A percentile compares a stretch with the other conserved stretches of the same genome.
Conservation (phyloP, 768 basidiomycete genomes). For the Megacollybia marginata region DNA sequence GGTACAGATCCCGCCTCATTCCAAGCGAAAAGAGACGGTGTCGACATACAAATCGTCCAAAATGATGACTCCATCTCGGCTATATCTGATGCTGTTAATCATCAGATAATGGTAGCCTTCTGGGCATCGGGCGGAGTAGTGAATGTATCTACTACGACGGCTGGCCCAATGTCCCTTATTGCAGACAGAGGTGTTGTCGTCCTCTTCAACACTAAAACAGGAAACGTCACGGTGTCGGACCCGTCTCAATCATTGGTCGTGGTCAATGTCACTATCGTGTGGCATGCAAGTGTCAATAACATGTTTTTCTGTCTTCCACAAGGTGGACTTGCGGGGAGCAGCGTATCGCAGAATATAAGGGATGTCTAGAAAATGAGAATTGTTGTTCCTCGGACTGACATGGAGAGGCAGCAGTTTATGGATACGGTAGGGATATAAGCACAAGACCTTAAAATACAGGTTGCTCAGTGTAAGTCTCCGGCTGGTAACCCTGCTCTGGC, state of each 20-base stretch:
- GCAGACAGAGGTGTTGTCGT: constrained; percentile 27
- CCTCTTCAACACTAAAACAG: constrained; percentile 31
- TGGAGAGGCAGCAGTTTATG: no score
- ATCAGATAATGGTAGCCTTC: constrained; percentile 44
- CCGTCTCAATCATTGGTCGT: constrained; percentile 47
- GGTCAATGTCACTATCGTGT: constrained; percentile 25
- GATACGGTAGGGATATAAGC: no score
- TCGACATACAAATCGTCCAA: constrained; percentile 28
- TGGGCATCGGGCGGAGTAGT: constrained; percentile 44
- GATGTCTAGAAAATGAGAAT: neutral
- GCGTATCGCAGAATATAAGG: constrained; percentile 20
- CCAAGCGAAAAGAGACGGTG: constrained; percentile 28
- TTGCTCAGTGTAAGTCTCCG: constrained; percentile 24
- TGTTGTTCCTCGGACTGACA: no score
- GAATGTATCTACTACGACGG: constrained; percentile 16
- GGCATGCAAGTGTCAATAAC: neutral
- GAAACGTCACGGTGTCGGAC: constrained; percentile 52
- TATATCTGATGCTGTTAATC: constrained; percentile 33
- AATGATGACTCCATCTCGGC: constrained; percentile 47
- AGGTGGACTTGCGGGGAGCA: constrained; percentile 41
- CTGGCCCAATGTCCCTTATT: constrained; percentile 15
- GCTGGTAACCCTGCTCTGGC: constrained; percentile 31
- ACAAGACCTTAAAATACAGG: neutral
- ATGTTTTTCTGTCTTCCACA: constrained; percentile 10
- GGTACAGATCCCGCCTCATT: constrained; percentile 29